Base-by-base conservation (phyloP, 2,329 filamentous ascomycete species). In the Parascedosporium putredinis region DNA sequence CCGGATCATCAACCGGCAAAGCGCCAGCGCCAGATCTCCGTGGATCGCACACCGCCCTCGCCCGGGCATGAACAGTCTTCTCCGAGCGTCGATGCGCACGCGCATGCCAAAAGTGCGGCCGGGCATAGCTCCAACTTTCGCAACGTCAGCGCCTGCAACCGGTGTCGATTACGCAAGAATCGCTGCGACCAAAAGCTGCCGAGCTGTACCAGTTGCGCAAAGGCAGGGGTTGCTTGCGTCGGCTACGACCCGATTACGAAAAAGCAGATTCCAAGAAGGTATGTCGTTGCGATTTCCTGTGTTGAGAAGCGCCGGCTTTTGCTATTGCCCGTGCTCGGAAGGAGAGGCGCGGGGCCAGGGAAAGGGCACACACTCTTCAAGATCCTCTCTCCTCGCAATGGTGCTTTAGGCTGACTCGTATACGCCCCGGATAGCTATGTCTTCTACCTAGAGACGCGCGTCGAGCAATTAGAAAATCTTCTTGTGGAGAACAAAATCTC, bases 181-280 rank as follows among this genome's bases (percentile, higher is more conserved):
- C 78, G 89, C 49, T 97, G 91, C 67, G 91, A 97, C 67, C 91
- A 96, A 74, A 84, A 85, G 56, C 75, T 97, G 54, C 91, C 91
- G 7, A 88, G 86, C 59, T 97, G 91, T 65, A 84, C 86, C 38
- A 88, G 87, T 57, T 97, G 91, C 67, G 88, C 90, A 64, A 96
- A 96, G 70, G 90, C 87, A n/a, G 78, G 79, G 52, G 87, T 94
- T 43, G 84, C 86, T 56, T 97, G 93, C 64, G 88, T 96, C 47
- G 91, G 91, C 54, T 96, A 95, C 66, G 91, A 97, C 63, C 90
- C 91, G 29, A 95, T 96, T 61, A 95, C 88, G 22, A 96, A 96
- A 74, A 83, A 87, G 62, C 89, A 96, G 68, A 95, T 97, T 52
- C 91, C 91, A 46, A 79, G 90, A 67, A 89, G 84, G 72, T 95